Conservation (phyloP, 2,329 filamentous ascomycete genomes). For the Penicillium concentricum region DNA sequence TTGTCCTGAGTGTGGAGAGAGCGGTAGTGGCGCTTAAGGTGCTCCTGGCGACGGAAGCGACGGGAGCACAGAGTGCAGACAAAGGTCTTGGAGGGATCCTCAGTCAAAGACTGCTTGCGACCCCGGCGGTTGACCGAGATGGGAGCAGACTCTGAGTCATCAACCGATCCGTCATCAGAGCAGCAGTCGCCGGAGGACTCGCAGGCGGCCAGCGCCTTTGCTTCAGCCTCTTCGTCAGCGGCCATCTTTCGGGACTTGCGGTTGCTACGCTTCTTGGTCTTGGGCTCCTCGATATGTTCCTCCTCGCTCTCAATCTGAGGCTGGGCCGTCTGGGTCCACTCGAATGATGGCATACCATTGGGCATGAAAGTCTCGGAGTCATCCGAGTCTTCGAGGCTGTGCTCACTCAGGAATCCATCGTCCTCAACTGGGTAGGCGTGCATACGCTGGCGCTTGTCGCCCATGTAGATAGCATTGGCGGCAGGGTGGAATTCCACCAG, state of each 20-base stretch:
- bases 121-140: constrained; percentile 80
- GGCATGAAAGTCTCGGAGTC: constrained; percentile 63
- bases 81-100: constrained; percentile 97
- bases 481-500: constrained; percentile 67
- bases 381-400: constrained; percentile 74
- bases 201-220: constrained; percentile 32
- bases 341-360: constrained; percentile 61
- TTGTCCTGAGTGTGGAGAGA: constrained; percentile 98
- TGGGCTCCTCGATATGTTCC: constrained; percentile 37
- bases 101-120: constrained; percentile 96
- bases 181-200: constrained; percentile 16
- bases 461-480: constrained; percentile 59
- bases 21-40: constrained; percentile 97
- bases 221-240: constrained; percentile 47
- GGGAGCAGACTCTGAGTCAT: constrained; percentile 41
- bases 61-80: constrained; percentile 95
- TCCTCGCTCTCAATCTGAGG: constrained; percentile 46
- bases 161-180: constrained; percentile 46
- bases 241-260: constrained; percentile 47
- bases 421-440: constrained; percentile 69
- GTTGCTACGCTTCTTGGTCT: constrained; percentile 49
- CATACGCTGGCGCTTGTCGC: constrained; percentile 71
- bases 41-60: constrained; percentile 96
- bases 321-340: constrained; percentile 43
- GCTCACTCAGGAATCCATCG: constrained; percentile 73